These are phyloP conservation scores for Kickxella alabastrina DNA, from an alignment of 192 early-diverging fungal genomes.

Conservation along the genomic window DNA sequence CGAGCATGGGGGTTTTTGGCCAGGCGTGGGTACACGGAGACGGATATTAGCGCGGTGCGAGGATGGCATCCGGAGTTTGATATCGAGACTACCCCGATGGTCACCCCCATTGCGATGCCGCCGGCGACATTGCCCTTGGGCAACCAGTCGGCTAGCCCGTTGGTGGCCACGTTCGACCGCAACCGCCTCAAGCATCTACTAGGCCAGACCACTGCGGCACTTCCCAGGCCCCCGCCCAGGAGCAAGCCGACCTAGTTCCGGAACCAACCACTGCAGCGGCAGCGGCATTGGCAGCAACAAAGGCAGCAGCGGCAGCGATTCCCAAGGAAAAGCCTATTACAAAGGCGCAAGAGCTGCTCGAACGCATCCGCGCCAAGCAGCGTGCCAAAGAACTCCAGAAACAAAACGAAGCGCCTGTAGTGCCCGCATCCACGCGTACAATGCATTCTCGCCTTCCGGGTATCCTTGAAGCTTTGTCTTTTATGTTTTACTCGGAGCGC, in stretches of 20 bases:
- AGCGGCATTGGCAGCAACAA: no score
- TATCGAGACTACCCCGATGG: constrained; percentile 17
- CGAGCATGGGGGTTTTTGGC: constrained; percentile 25
- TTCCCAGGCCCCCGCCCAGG: no score
- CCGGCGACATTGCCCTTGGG: constrained; percentile 1
- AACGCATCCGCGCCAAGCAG: constrained; percentile 52
- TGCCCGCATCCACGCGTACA: constrained; percentile 19
- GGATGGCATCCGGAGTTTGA: constrained; percentile 40
- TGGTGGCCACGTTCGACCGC: constrained; percentile 27
- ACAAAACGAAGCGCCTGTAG: not conserved
- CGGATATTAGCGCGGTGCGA: not conserved
- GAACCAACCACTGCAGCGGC: not conserved
- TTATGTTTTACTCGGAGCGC: constrained; percentile 45
- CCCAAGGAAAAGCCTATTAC: constrained; percentile 6
- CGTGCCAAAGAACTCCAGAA: constrained; percentile 20
- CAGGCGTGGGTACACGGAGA: constrained; percentile 8
- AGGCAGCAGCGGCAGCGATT: no score
- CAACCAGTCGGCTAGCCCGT: not conserved
- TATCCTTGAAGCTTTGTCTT: constrained; percentile 39
- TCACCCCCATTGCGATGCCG: constrained; percentile 25
- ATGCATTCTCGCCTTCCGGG: constrained; percentile 44
- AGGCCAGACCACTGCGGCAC: constrained; percentile 3
- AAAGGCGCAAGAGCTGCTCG: constrained; percentile 26
- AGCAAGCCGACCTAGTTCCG: no score
- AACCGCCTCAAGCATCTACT: constrained; percentile 35